Percentiles rank a stretch among this genome's conserved stretches.
Evolutionary conservation across 1,284 basidiomycete species (phyloP).

Genomic region (Pseudozyma tsukubaensis): DNA sequence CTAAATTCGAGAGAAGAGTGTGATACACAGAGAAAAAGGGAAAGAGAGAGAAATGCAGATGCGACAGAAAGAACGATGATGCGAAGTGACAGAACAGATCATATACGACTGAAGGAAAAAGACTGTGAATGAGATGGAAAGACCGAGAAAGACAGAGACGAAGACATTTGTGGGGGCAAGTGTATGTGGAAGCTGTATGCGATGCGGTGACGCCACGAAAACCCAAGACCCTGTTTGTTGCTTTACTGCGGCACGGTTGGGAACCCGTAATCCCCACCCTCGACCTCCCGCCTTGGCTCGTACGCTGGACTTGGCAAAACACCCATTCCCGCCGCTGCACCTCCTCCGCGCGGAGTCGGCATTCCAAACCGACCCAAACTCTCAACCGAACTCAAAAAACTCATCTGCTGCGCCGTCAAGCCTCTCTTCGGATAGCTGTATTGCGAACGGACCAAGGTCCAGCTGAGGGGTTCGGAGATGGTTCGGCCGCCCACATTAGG

Average conservation of each 20-base stretch:
- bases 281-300: background rate
- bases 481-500: constrained; percentile 13
- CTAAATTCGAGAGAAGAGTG: background rate
- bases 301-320: constrained; percentile 23
- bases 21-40: too few relatives aligned
- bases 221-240: background rate
- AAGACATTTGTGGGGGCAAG: background rate
- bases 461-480: constrained; percentile 46
- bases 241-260: constrained; percentile 4
- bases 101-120: constrained; percentile 1
- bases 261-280: constrained; percentile 35
- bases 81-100: too few relatives aligned
- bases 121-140: background rate
- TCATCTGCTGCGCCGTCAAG: constrained; percentile 34
- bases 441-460: constrained; percentile 41
- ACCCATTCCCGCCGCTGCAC: background rate
- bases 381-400: constrained; percentile 50
- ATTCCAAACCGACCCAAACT: constrained; percentile 45
- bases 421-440: constrained; percentile 44
- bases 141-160: background rate
- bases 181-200: too few relatives aligned
- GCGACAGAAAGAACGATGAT: constrained; percentile 6
- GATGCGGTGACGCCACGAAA: background rate
- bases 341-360: constrained; percentile 2
- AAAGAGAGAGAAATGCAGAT: constrained; percentile 16